These are phyloP conservation scores for Mycotypha africana DNA, from an alignment of 371 early-diverging fungal species.

Conservation along the genomic window DNA sequence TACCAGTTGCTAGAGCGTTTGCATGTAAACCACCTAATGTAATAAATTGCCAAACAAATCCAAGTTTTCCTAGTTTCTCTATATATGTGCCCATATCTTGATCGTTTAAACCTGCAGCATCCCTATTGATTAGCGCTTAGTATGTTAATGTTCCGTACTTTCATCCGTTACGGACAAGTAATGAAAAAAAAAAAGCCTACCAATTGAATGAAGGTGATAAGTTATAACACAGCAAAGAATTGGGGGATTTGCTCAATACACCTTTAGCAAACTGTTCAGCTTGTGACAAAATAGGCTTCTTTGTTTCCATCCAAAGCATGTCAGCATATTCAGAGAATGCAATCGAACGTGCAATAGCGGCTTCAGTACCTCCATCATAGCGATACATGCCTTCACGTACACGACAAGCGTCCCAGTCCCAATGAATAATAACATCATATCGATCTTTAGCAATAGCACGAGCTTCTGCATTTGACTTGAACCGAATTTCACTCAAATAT, in stretches of 20 bases:
- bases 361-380: conserved; percentile 90
- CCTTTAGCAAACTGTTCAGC: conserved; percentile 89
- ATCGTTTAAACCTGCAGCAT: conserved; percentile 91
- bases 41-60: conserved; percentile 97
- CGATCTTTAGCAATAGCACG: conserved; percentile 65
- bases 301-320: conserved; percentile 97
- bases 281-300: conserved; percentile 87
- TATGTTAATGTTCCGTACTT: background rate
- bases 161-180: too few species aligned
- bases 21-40: conserved; percentile 97
- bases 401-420: conserved; percentile 92
- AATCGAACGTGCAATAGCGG: conserved; percentile 83
- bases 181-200: conserved; percentile 48
- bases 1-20: conserved; percentile 72
- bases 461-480: conserved; percentile 80
- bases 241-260: conserved; percentile 58
- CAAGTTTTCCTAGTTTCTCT: conserved; percentile 81
- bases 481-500: conserved; percentile 53
- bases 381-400: conserved; percentile 96
- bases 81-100: conserved; percentile 81
- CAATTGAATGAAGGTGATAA: conserved; percentile 98
- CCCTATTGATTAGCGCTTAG: conserved; percentile 13
- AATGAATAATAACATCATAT: conserved; percentile 80
- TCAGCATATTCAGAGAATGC: conserved; percentile 94
- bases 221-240: conserved; percentile 87